These are phyloP conservation scores for Lenwebbia sp. DNA, from an alignment of 345 rosid genomes.

Conservation along the genomic window DNA sequence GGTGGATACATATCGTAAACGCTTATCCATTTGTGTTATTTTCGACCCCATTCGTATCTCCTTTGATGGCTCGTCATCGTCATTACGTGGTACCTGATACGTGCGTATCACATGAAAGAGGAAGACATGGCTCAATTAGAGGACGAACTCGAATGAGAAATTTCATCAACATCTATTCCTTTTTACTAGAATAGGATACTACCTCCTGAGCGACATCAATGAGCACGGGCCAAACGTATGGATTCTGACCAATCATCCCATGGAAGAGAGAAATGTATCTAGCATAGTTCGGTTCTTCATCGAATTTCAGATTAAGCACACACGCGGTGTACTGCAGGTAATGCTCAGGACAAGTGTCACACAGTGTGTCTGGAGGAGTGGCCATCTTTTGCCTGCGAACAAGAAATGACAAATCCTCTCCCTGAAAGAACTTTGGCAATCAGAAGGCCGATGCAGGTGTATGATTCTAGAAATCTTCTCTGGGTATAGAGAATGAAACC, in stretches of 20 bases:
- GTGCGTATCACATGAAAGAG: neutral
- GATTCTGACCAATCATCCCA: neutral
- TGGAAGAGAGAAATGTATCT: slow-evolving; percentile 1
- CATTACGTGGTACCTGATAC: neutral
- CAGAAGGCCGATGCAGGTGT: neutral
- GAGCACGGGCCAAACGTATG: neutral
- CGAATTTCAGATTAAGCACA: slow-evolving; percentile 1
- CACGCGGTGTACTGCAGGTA: neutral
- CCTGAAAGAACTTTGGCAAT: neutral
- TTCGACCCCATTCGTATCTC: neutral
- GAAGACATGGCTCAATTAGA: neutral
- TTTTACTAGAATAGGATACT: neutral
- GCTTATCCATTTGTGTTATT: neutral
- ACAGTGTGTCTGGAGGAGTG: neutral
- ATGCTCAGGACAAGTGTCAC: neutral
- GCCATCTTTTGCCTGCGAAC: slow-evolving; percentile 4
- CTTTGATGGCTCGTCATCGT: neutral
- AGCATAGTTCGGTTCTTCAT: neutral
- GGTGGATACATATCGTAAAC: neutral
- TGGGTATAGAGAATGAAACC: neutral
- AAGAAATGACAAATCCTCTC: neutral
- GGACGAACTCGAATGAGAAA: neutral
- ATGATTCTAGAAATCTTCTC: neutral
- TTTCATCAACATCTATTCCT: neutral
- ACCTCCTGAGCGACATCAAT: neutral